A percentile compares a stretch with the other conserved stretches of the same genome.
Evolutionary conservation across 2,329 filamentous ascomycete genomes (phyloP).

Genomic region (Ascochyta fabae): DNA sequence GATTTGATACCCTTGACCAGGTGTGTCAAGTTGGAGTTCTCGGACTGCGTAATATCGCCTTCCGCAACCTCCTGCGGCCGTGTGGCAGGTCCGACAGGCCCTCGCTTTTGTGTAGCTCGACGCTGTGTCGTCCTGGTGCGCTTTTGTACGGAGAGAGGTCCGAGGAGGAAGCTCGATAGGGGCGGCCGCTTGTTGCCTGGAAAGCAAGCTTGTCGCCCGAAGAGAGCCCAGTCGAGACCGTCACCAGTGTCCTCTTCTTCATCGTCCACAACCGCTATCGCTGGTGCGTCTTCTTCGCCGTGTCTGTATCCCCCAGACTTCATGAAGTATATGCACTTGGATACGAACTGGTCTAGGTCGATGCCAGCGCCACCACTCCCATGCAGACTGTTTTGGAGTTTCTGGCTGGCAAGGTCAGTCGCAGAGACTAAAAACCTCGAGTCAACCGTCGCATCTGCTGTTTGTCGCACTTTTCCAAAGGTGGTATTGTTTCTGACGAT

Average conservation of each 20-base stretch:
- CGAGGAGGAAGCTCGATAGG: constrained; percentile 82
- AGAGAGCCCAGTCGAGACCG: constrained; percentile 81
- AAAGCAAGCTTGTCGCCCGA: constrained; percentile 79
- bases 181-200: constrained; percentile 76
- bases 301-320: constrained; percentile 58
- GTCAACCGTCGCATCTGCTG: constrained; percentile 88
- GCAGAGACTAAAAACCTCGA: constrained; percentile 83
- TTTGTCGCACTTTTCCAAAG: constrained; percentile 78
- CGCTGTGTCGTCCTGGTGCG: constrained; percentile 73
- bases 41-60: constrained; percentile 75
- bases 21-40: constrained; percentile 78
- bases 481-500: constrained; percentile 70
- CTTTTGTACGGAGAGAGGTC: constrained; percentile 88
- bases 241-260: constrained; percentile 71
- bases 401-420: constrained; percentile 80
- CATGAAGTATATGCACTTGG: constrained; percentile 91
- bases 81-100: constrained; percentile 70
- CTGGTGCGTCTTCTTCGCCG: constrained; percentile 60
- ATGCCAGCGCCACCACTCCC: constrained; percentile 77
- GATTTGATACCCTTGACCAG: constrained; percentile 78
- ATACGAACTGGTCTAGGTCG: constrained; percentile 89
- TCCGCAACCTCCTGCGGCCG: constrained; percentile 79
- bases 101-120: constrained; percentile 71
- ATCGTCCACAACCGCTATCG: constrained; percentile 57
- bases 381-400: constrained; percentile 74